Base-by-base conservation (phyloP, 1,284 basidiomycete species). In the Cerrena zonata region DNA sequence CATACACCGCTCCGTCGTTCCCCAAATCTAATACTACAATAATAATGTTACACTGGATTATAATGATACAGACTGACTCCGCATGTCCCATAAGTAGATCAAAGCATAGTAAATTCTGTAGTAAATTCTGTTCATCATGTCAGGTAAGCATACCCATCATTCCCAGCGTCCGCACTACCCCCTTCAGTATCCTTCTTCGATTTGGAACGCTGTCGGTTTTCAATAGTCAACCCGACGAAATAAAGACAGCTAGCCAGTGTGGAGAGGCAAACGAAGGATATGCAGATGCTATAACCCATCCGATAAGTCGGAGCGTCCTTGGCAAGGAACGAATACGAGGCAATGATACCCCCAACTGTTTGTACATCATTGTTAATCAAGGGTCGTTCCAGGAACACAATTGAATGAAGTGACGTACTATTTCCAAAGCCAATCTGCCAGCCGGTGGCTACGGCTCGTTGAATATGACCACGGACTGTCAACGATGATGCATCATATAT, bases 401-500 rank as follows among this genome's bases (percentile, higher is more conserved):
- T 46, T n/a, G n/a, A n/a, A n/a, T n/a, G n/a, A n/a, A n/a, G n/a
- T n/a, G n/a, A n/a, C 61, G 55, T 26, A 62, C 61, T 56, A 53
- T 62, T 63, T 1, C 65, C 65, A 45, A 64, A 64, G 3, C 65
- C 62, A 39, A 67, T 54, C 49, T 67, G 65, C 54, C 54, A 67
- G 4, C 61, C 65, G 7, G 58, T 61, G 4, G 63, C 62, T 10
- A 66, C 58, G 3, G 61, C 58, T 19, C 65, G 50, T 21, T 64
- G 51, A 18, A 58, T 55, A 44, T 66, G 64, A 13, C 65, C 64
- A n/a, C 56, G 63, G 19, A 66, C 64, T 65, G 18, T 11, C 45
- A n/a, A 24, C 34, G 3, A 38, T 37, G 40, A 47, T 15, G 19
- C 19, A 23, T 26, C 12, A 45, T 26, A 42, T 21, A 13, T 10